Conservation (phyloP, 1,284 basidiomycete species). For the Cerrena zonata region DNA sequence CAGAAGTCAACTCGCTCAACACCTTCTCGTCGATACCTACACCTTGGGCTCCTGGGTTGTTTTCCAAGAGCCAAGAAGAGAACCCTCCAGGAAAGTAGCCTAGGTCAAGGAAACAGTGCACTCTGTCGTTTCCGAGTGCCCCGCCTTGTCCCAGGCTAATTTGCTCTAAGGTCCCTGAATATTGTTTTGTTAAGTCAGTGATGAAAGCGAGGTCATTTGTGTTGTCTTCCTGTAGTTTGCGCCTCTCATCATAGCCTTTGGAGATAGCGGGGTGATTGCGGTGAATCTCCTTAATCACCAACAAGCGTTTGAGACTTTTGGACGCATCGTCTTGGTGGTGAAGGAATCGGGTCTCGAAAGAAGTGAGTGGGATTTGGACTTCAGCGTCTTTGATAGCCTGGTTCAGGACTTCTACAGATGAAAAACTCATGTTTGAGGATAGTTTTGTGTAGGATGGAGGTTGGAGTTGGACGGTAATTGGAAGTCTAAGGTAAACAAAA, state of each 20-base stretch:
- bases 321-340: not conserved
- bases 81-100: slow-evolving; percentile 20
- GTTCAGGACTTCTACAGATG: no score
- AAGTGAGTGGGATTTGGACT: not conserved
- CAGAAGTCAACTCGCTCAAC: slow-evolving; percentile 4
- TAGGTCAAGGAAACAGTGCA: slow-evolving; percentile 17
- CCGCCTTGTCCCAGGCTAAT: not conserved
- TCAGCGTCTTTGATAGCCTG: not conserved
- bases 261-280: not conserved
- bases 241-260: not conserved
- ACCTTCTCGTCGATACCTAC: slow-evolving; percentile 13
- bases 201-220: no score
- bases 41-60: slow-evolving; percentile 13
- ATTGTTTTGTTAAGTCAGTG: no score
- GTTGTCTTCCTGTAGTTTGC: no score
- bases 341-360: not conserved
- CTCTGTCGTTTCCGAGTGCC: not conserved
- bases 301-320: not conserved
- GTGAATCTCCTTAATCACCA: not conserved
- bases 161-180: not conserved
- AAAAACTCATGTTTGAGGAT: no score
- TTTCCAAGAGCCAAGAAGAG: slow-evolving; percentile 15
- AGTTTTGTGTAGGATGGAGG: no score
- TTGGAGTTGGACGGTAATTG: no score
- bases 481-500: no score